Evolutionary conservation across 306 rosid species (phyloP), one percentile per base, ranked within the genome.

Genomic region (Elaeagnus macrophylla): DNA sequence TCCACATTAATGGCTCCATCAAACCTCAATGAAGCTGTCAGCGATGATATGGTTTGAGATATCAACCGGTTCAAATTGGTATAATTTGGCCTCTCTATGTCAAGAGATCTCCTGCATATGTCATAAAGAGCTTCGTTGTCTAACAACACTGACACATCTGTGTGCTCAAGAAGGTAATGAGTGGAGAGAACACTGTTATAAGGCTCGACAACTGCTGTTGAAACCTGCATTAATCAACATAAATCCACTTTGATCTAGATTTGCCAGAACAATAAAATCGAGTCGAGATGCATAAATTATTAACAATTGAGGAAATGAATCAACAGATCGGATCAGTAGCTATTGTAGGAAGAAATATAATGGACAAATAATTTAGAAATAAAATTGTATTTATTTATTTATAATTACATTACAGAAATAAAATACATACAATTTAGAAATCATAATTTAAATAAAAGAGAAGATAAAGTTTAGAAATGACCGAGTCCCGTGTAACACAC

Each of bases 201-300:
- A 25, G 97, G 97, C 69, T 91, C 97, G 32, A 91, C 97, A 38
- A 91, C 97, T 8, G 97, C 97, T 0, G 97, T 91, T n/a, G 97
- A 91, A 60, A 91, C 97, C 97, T 88, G 72, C 38, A 62, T 67
- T 53, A 37, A 52, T 25, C 32, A 25, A 25, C 32, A 25, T 25
- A 25, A 2, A 20, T 20, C 32, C 32, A 20, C 32, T 20, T 20
- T 2, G 32, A 20, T 20, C 32, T 20, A 20, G 32, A 20, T 20
- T 20, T 20, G 32, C 2, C 2, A 20, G 2, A 20, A 20, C 32
- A 25, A 5, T 25, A 25, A 25, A 25, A 25, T 25, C 4, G 32
- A 25, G 4, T 25, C 4, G 32, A 25, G 32, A 25, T 5, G 4
- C 32, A 25, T 25, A 52, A 16, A 51, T 4, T 38, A 54, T n/a